Evolutionary conservation across 78 protist species (phyloP), one percentile per base, ranked within the genome.

Genomic region (Polysphondylium violaceum): DNA sequence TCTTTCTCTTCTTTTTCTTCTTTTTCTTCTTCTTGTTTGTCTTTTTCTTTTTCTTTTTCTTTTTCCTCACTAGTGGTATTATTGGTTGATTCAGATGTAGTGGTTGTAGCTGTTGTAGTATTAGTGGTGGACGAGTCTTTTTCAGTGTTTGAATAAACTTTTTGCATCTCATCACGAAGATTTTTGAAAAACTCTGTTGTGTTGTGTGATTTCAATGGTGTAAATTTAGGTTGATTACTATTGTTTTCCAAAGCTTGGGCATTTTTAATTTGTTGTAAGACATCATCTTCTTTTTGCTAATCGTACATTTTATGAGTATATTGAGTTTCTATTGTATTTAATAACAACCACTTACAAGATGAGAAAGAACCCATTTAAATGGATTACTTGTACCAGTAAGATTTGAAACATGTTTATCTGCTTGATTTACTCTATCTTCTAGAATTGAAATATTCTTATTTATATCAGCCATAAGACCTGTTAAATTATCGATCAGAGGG

Each of bases 211-310:
- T 79, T 79, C 3, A 79, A 12, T 67, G 75, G 88, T 79, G 44
- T 59, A n/a, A 79, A 79, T 53, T 38, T 79, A 29, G 72, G 73
- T 50, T 35, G 21, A 69, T 50, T 14, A 17, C 21, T 53, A 19
- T 44, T 47, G n/a, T 19, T 65, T 29, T n/a, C 3, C 27, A 3
- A 19, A 38, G 36, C 56, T 68, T 64, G 76, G 47, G 56, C 35
- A 21, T 36, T 72, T 51, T 72, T 79, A 25, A 79, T 47, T 40
- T 79, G 76, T 79, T 79, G 88, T 41, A 79, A 67, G 21, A 79
- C 36, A 23, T 79, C 88, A 38, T 79, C 88, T 59, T 79, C 88
- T 67, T 79, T 67, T 79, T 79, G 75, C 88, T 78, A 36, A 19
- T 50, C 53, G 53, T 5, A 23, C 5, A 23, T 55, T 55, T 19